Base-by-base conservation (phyloP, 169 alveolate species). In the Plasmodium vivax region DNA sequence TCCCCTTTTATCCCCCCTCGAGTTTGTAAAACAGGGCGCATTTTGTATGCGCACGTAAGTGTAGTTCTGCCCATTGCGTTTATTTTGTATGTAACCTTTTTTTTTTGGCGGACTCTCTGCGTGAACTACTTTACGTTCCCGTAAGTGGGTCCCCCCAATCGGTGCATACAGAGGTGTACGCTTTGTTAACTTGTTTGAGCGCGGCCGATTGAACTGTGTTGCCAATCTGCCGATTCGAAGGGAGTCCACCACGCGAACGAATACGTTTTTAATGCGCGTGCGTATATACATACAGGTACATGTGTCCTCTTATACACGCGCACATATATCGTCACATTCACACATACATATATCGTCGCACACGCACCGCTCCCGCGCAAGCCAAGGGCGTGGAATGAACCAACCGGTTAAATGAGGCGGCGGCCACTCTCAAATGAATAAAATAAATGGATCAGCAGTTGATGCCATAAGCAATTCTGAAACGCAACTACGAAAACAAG, bases 401-500 rank as follows among this genome's bases (percentile, higher is more conserved):
- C 14, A 30, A 8, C 36, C 56, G 23, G 27, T 36, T 84, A 84
- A 38, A 81, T 81, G 87, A 81, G 74, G 77, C 68, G 72, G 62
- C 62, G 19, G 27, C 1, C 27, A 51, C 27, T 14, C 62, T 92
- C 88, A 58, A 30, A 92, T 75, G 84, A 80, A 77, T 81, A 92
- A 92, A 84, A 80, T 84, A 84, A 92, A 92, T 92, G 93, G 93
- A 77, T 41, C 88, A 84, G 58, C 81, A 77, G 34, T 79, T 92
- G 79, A 92, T 71, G 93, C 81, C 16, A 92, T 47, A 58, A 92
- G 32, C 51, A 80, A 38, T 62, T 62, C 16, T 68, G 72, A 92
- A 62, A n/a, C 23, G 14, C 54, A 92, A 30, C 10, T 41, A 81
- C 32, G 62, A 77, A 27, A n/a, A 16, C 71, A 41, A 54, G 38